Percentiles rank a stretch among this genome's conserved stretches.
Evolutionary conservation across 257 asterid genomes (phyloP).

Genomic region (Solanum sitiens): DNA sequence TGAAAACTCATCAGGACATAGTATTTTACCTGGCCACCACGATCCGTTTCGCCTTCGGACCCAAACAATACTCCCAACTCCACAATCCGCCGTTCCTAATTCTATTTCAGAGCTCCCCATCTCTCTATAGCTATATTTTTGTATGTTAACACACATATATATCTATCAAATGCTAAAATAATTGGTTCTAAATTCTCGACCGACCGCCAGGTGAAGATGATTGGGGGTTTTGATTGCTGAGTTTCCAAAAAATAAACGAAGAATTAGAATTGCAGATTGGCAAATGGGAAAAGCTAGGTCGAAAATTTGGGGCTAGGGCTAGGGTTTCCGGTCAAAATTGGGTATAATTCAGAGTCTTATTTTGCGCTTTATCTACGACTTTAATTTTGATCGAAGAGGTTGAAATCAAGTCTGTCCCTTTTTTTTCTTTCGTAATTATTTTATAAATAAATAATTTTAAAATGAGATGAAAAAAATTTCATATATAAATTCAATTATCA

Average conservation of each 20-base stretch:
- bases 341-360: conserved; percentile 10
- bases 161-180: neutral
- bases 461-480: neutral
- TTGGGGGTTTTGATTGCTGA: conserved; percentile 18
- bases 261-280: conserved; percentile 8
- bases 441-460: neutral
- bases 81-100: conserved; percentile 47
- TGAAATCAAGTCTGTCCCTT: neutral
- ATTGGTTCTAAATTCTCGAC: neutral
- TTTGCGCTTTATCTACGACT: neutral
- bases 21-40: conserved; percentile 99
- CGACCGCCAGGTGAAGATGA: neutral
- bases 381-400: neutral
- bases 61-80: conserved; percentile 98
- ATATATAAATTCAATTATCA: too few species aligned
- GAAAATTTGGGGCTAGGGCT: conserved; percentile 29
- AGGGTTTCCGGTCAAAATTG: conserved; percentile 40
- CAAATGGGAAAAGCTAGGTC: conserved; percentile 18
- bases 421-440: neutral
- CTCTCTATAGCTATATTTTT: neutral
- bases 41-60: conserved; percentile 97
- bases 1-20: conserved; percentile 76
- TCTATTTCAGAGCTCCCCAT: conserved; percentile 83
- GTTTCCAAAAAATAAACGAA: conserved; percentile 29
- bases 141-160: neutral